Conservation (phyloP, 192 early-diverging fungal species). For the Coemansia sp. region DNA sequence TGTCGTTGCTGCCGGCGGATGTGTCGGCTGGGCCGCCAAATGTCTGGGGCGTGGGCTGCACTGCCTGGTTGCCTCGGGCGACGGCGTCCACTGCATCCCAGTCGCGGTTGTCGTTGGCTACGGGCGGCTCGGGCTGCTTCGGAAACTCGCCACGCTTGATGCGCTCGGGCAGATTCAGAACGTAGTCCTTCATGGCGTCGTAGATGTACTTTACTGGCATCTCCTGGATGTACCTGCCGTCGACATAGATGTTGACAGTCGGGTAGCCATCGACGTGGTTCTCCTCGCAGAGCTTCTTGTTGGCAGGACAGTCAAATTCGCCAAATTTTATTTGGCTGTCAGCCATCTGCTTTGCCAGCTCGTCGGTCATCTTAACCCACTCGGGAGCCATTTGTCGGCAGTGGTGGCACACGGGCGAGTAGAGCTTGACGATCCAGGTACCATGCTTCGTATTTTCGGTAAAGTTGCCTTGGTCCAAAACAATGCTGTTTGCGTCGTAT, state of each 20-base stretch:
- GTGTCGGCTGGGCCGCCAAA: background rate
- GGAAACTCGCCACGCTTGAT: constrained; percentile 28
- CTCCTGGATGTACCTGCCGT: constrained; percentile 44
- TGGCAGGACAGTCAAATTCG: constrained; percentile 68
- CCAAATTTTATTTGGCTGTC: constrained; percentile 62
- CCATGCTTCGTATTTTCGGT: constrained; percentile 57
- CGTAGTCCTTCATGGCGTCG: constrained; percentile 48
- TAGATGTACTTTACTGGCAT: constrained; percentile 38
- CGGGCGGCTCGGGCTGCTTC: constrained; percentile 28
- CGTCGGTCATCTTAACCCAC: constrained; percentile 71
- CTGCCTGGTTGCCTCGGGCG: constrained; percentile 8
- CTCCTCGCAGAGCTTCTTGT: constrained; percentile 66
- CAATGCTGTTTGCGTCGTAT: constrained; percentile 51
- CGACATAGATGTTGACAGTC: constrained; percentile 61
- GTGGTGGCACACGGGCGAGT: constrained; percentile 87
- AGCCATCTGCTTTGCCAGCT: constrained; percentile 33
- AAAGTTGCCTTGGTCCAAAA: constrained; percentile 55
- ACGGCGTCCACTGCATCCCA: constrained; percentile 27
- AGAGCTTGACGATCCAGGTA: constrained; percentile 86
- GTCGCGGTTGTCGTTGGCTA: constrained; percentile 49
- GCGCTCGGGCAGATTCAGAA: constrained; percentile 29
- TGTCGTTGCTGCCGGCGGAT: constrained; percentile 1
- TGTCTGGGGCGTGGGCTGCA: background rate
- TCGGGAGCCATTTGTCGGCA: constrained; percentile 81
- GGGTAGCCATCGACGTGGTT: constrained; percentile 65